Percentiles rank a stretch among this genome's conserved stretches.
Evolutionary conservation across 805 yeast species (phyloP).

Genomic region (Lipomyces anomalus): DNA sequence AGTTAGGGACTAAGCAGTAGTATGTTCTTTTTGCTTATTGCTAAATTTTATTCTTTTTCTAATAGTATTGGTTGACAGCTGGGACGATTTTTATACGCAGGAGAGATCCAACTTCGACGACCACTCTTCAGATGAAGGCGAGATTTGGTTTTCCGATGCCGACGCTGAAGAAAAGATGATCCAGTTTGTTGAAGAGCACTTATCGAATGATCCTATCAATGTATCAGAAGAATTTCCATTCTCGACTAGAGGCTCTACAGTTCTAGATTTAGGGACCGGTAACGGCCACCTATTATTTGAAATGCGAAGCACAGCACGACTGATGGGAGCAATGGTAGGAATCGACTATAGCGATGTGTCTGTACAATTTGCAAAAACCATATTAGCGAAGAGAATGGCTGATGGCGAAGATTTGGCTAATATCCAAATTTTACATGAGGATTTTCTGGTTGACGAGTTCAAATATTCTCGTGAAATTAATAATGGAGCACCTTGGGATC

Average conservation of each 20-base stretch:
- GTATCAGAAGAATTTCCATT: conserved; percentile 11
- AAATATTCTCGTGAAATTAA: conserved; percentile 34
- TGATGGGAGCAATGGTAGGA: conserved; percentile 54
- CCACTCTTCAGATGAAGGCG: conserved; percentile 84
- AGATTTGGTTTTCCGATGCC: conserved; percentile 94
- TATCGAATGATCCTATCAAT: conserved; percentile 32
- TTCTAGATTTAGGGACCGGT: conserved; percentile 70
- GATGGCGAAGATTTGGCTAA: conserved; percentile 31
- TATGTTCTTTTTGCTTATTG: conserved; percentile 32
- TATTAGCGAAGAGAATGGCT: conserved; percentile 41
- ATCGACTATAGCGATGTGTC: conserved; percentile 82
- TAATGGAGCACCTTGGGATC: conserved; percentile 47
- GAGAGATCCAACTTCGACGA: conserved; percentile 67
- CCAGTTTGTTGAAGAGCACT: conserved; percentile 55
- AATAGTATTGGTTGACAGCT: conserved; percentile 34
- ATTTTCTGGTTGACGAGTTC: conserved; percentile 48
- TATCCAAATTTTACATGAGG: conserved; percentile 58
- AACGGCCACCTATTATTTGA: conserved; percentile 85
- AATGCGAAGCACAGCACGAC: conserved; percentile 56
- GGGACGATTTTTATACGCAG: conserved; percentile 79
- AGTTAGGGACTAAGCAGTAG: conserved; percentile 81
- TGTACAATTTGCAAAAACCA: conserved; percentile 62
- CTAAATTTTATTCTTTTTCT: not conserved
- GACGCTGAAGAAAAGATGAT: conserved; percentile 84
- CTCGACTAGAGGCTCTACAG: conserved; percentile 4